Percentiles rank a stretch among this genome's conserved stretches.
Evolutionary conservation across 2,329 filamentous ascomycete species (phyloP).

Genomic region (Coleophoma eucalyptorum): DNA sequence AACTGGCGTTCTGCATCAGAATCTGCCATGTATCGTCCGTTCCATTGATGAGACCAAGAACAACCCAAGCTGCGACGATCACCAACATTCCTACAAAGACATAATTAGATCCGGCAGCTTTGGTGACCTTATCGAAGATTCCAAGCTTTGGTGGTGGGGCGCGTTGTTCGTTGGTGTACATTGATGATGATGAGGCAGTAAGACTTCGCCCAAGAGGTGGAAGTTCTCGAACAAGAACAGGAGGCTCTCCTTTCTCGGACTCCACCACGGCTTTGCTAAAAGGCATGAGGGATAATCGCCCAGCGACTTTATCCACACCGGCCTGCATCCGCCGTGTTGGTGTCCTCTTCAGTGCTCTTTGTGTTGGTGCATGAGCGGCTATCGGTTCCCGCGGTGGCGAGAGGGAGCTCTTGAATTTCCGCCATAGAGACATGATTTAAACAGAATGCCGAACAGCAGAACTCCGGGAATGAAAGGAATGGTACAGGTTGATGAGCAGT

Average conservation of each 20-base stretch:
- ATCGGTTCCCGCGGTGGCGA: background rate
- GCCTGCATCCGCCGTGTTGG: background rate
- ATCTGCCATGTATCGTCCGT: conserved; percentile 32
- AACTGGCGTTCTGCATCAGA: conserved; percentile 30
- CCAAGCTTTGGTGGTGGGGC: conserved; percentile 8
- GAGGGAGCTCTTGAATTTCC: background rate
- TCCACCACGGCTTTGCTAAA: background rate
- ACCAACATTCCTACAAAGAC: conserved; percentile 27
- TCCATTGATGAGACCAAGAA: conserved; percentile 26
- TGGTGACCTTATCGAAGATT: conserved; percentile 23
- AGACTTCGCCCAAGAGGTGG: background rate
- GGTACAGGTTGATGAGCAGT: no score
- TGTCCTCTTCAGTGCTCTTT: background rate
- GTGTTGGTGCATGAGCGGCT: background rate
- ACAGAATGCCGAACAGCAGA: background rate
- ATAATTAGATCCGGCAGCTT: conserved; percentile 21
- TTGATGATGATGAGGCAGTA: background rate
- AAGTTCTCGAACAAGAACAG: background rate
- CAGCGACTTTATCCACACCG: background rate
- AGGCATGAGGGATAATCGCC: background rate
- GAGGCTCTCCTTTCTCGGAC: background rate
- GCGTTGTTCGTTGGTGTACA: conserved; percentile 2
- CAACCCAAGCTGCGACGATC: conserved; percentile 26
- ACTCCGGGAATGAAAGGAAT: background rate
- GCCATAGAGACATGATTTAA: background rate